These are phyloP conservation scores for Saccharomycopsis fodiens DNA, from an alignment of 805 yeast genomes.

Conservation along the genomic window DNA sequence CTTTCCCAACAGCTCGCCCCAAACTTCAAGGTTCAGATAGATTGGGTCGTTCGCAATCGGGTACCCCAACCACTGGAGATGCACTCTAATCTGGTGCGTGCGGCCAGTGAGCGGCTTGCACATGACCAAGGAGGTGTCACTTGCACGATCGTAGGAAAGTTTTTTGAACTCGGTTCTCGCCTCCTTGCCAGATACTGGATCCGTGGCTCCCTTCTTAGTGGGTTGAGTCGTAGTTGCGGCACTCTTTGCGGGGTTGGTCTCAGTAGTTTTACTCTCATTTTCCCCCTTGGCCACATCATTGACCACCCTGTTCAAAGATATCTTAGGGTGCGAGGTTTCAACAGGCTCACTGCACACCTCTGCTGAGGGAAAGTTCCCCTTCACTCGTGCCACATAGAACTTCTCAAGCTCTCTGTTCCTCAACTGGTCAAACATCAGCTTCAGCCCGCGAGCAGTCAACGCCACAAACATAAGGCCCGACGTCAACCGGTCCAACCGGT, in stretches of 20 bases:
- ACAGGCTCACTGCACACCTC: conserved; percentile 56
- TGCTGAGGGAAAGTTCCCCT: conserved; percentile 67
- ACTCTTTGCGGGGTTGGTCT: conserved; percentile 65
- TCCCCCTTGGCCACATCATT: conserved; percentile 22
- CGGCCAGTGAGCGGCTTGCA: conserved; percentile 90
- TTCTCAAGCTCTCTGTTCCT: conserved; percentile 69
- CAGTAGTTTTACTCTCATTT: too few species aligned
- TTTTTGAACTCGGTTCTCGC: conserved; percentile 71
- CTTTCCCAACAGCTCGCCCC: conserved; percentile 75
- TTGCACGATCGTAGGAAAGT: conserved; percentile 64
- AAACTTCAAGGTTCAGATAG: conserved; percentile 66
- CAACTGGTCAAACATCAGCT: conserved; percentile 54
- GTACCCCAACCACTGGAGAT: conserved; percentile 75
- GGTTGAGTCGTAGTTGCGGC: too few species aligned
- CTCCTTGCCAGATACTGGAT: conserved; percentile 43
- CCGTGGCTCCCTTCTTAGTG: conserved; percentile 3
- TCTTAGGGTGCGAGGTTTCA: conserved; percentile 63
- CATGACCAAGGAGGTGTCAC: conserved; percentile 54
- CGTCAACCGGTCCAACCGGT: conserved; percentile 82
- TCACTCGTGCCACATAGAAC: conserved; percentile 81
- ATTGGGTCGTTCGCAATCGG: conserved; percentile 81
- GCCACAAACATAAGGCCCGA: conserved; percentile 93
- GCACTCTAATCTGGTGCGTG: conserved; percentile 93
- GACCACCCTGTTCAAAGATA: conserved; percentile 59
- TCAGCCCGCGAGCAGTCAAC: conserved; percentile 72